Conservation (phyloP, 768 basidiomycete genomes). For the Mycena pura region DNA sequence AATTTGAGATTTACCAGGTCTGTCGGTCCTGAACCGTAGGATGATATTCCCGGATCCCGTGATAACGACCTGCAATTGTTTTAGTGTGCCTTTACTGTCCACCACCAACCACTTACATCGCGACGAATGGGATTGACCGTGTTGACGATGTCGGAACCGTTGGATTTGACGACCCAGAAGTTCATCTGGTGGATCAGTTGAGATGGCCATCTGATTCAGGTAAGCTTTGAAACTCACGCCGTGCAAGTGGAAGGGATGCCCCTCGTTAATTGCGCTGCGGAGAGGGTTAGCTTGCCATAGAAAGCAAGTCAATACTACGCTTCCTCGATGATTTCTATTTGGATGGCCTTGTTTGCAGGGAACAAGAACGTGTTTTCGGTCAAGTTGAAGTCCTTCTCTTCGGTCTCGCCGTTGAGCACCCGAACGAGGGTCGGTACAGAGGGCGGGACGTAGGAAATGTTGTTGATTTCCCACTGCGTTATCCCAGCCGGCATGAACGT, state of each 20-base stretch:
- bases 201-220: neutral
- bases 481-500: constrained; percentile 34
- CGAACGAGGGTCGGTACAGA: constrained; percentile 33
- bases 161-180: constrained; percentile 49
- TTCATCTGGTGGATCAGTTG: constrained; percentile 21
- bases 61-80: constrained; percentile 7
- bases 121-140: constrained; percentile 57
- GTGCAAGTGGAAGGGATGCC: constrained; percentile 35
- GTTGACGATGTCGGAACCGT: constrained; percentile 38
- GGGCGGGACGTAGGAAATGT: constrained; percentile 26
- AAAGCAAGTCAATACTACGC: constrained; percentile 25
- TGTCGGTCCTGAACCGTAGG: constrained; percentile 60
- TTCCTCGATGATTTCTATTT: constrained; percentile 41
- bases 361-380: constrained; percentile 49
- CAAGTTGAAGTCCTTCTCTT: constrained; percentile 36
- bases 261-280: constrained; percentile 14
- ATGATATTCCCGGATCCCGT: constrained; percentile 32
- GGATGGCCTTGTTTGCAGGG: constrained; percentile 45
- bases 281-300: neutral
- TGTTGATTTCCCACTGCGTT: constrained; percentile 42
- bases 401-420: constrained; percentile 42
- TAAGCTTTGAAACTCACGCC: constrained; percentile 17
- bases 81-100: neutral
- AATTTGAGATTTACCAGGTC: constrained; percentile 32
- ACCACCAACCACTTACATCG: constrained; percentile 19